Conservation (phyloP, 169 alveolate genomes). For the Plasmodium gonderi region DNA sequence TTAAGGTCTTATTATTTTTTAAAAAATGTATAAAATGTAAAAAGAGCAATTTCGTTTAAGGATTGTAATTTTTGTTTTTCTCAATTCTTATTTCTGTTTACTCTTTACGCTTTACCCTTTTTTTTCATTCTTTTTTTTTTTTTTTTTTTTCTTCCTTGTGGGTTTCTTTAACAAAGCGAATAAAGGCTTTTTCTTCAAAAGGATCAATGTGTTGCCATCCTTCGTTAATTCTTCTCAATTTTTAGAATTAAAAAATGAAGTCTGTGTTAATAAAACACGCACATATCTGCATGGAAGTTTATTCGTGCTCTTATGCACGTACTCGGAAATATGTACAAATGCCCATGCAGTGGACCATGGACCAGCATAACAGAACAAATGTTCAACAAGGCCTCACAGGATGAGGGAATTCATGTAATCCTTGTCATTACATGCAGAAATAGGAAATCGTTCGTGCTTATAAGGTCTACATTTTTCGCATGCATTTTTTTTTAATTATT, state of each 20-base stretch:
- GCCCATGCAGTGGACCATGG: neutral
- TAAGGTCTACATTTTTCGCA: constrained; percentile 21
- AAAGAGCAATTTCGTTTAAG: neutral
- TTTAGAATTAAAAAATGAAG: neutral
- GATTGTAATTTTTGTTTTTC: neutral
- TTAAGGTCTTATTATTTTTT: neutral
- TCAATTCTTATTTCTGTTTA: neutral
- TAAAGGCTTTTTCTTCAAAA: neutral
- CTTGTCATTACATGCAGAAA: constrained; percentile 28
- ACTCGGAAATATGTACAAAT: neutral
- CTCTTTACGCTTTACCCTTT: neutral
- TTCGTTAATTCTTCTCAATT: neutral
- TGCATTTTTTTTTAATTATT: constrained; percentile 19
- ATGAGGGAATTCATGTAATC: neutral
- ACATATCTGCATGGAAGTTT: neutral
- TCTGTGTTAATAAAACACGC: neutral
- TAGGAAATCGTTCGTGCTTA: neutral
- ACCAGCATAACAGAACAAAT: neutral
- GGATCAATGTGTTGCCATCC: neutral
- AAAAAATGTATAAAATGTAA: neutral
- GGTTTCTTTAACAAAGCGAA: neutral
- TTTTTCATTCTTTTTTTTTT: neutral
- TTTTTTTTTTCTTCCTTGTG: neutral
- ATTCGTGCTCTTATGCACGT: neutral
- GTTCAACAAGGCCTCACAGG: neutral